Percentiles rank a stretch among this genome's conserved stretches.
phyloP scores from a whole-genome alignment of 176 grass and related monocot genomes.

The Saccharum officinarum region DNA sequence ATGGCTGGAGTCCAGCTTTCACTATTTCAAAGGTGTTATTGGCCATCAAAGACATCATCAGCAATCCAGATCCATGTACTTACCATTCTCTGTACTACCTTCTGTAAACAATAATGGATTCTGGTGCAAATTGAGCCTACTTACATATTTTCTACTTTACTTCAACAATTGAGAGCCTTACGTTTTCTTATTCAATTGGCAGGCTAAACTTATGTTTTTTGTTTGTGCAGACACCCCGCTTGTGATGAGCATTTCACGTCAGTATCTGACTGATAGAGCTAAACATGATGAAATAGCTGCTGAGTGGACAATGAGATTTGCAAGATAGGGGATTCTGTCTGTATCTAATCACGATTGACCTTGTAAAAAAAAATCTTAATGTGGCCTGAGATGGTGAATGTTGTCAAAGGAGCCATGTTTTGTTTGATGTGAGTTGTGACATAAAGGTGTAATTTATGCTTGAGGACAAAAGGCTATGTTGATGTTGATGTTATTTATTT shows the following conservation, averaged over 20 bases:
- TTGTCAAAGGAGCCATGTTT: conserved; percentile 25
- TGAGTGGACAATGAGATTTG: conserved; percentile 92
- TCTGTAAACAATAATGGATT: background rate
- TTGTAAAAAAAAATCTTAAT: conserved; percentile 37
- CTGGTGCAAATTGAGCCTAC: conserved; percentile 4
- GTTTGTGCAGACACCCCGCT: conserved; percentile 55
- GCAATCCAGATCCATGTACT: conserved; percentile 87
- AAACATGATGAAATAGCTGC: conserved; percentile 82
- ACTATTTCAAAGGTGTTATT: conserved; percentile 91
- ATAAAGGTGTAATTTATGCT: conserved; percentile 28
- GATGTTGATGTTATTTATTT: background rate
- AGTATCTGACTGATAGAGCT: conserved; percentile 67
- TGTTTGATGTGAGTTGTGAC: conserved; percentile 33
- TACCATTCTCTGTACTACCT: conserved; percentile 20
- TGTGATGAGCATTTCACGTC: conserved; percentile 54
- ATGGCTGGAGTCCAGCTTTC: conserved; percentile 83
- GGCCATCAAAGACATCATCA: conserved; percentile 75
- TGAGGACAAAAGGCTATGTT: background rate
- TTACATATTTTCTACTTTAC: background rate
- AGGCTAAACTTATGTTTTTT: conserved; percentile 25
- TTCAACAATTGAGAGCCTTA: conserved; percentile 1
- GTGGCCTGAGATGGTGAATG: conserved; percentile 27
- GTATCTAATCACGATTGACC: conserved; percentile 30
- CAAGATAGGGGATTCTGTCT: conserved; percentile 56
- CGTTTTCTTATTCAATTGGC: background rate